Evolutionary conservation across 257 asterid genomes (phyloP), one percentile per base, ranked within the genome.

Genomic region (Nicotiana noctiflora): DNA sequence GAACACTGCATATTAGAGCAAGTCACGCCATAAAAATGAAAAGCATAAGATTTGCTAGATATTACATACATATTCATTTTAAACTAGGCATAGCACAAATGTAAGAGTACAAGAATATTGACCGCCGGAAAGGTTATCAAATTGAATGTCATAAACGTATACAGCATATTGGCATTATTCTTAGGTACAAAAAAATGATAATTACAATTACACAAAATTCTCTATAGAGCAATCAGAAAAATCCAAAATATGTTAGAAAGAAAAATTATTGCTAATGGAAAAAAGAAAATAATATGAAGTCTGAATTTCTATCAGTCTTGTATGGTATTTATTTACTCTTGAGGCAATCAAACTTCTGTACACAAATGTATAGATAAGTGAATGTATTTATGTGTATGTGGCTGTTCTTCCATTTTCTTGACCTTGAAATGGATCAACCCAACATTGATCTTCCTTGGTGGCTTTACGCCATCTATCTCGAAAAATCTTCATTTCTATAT

Each of bases 381-480:
- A 72, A 72, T 46, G 59, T 70, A 49, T 23, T 5, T 31, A 55
- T 25, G 80, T 53, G 80, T 56, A 21, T 70, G 72, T 53, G 23
- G 34, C 19, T 81, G 13, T 19, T 67, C 8, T 63, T 1, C 59
- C 21, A n/a, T 78, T 70, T 51, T 37, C 61, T 84, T 32, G 19
- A 77, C 80, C 80, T 55, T 59, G 51, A 70, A 83, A 93, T 6
- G 97, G 98, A 86, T 94, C 91, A 31, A 85, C 81, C 98, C 98
- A 94, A 70, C 98, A 94, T 55, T 82, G 52, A 51, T 94, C 98
- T 49, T 88, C 83, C 82, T 84, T 61, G 21, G 84, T 92, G 2
- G 98, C 96, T 15, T 81, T 77, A 18, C 75, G 76, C 98, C 98
- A 94, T 61, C 98, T 88, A 2, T 75, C 81, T 86, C 60, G 84